phyloP scores from a whole-genome alignment of 2,329 filamentous ascomycete species.

The Talaromyces sp. region DNA sequence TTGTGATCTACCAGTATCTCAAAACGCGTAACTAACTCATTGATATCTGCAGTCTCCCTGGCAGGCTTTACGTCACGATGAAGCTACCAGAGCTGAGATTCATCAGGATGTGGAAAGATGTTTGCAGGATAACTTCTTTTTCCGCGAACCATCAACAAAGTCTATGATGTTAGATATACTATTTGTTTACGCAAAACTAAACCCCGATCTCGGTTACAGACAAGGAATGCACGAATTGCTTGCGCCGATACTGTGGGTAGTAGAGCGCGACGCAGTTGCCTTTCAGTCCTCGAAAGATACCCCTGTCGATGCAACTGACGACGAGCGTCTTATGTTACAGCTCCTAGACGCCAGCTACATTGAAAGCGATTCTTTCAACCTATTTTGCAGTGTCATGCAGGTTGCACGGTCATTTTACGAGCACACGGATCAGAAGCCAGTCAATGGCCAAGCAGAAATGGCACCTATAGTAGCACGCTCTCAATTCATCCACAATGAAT shows the following conservation, averaged over 20 bases:
- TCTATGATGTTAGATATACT: slow-evolving; percentile 78
- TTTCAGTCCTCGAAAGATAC: slow-evolving; percentile 29
- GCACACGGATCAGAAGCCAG: slow-evolving; percentile 47
- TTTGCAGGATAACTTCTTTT: slow-evolving; percentile 85
- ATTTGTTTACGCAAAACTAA: slow-evolving; percentile 91
- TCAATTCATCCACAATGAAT: slow-evolving; percentile 77
- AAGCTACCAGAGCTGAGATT: slow-evolving; percentile 79
- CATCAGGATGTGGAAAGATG: slow-evolving; percentile 87
- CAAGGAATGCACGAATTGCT: slow-evolving; percentile 98
- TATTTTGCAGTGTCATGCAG: slow-evolving; percentile 86
- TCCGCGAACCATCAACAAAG: slow-evolving; percentile 74
- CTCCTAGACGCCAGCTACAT: slow-evolving; percentile 68
- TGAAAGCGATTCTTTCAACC: slow-evolving; percentile 83
- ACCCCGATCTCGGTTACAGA: slow-evolving; percentile 83
- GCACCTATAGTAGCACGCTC: slow-evolving; percentile 81
- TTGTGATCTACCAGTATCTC: slow-evolving; percentile 35
- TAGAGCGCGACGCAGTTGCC: slow-evolving; percentile 75
- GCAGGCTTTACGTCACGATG: slow-evolving; percentile 79
- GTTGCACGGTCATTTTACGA: slow-evolving; percentile 83
- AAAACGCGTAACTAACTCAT: not conserved
- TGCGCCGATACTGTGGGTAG: slow-evolving; percentile 78
- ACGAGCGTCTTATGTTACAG: slow-evolving; percentile 55
- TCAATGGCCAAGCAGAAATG: slow-evolving; percentile 44
- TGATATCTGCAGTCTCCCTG: slow-evolving; percentile 67
- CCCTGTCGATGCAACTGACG: slow-evolving; percentile 26